Evolutionary conservation across 148 eudicot species (phyloP), one percentile per base, ranked within the genome.

Genomic region (Diospyros kaki): DNA sequence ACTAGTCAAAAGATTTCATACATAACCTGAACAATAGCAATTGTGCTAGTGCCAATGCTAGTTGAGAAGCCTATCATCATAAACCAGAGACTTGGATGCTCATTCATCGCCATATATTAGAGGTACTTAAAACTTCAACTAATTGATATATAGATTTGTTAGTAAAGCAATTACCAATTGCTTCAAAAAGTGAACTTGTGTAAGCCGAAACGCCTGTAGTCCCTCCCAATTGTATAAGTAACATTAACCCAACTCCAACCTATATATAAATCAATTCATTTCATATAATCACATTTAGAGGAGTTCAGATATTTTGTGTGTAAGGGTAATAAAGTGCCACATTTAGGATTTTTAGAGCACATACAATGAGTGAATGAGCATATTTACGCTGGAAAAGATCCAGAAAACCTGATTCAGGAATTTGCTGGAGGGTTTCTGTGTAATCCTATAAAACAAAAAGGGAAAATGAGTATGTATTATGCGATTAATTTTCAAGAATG

Each of bases 1-100:
- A 28, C 28, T 28, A 0, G 28, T 28, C 28, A 28, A 28, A 28
- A 28, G 28, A 28, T 28, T 28, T 28, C 28, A 28, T 28, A 28
- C 28, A 28, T 28, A 28, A 92, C 97, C 92, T 90, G 94, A 64
- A 89, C 76, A 66, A 90, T 73, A 42, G 89, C 93, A 85, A 89
- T 76, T 61, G 81, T 73, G 48, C 82, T 76, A 13, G 93, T 80
- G 40, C 90, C 98, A 40, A 79, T 18, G 56, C 77, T 68, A 18
- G 54, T 11, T 1, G 96, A 83, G 81, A 77, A 79, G 61, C 93
- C 96, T 93, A 88, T 6, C 11, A 78, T 17, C 77, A 41, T 15
- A 41, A 39, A 46, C 39, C 13, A 38, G 68, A 4, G 3, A 51
- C 4, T 54, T 48, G 40, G 2, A 46, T 4, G 3, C 9, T 60